These are phyloP conservation scores for Pseudogymnoascus sp. DNA, from an alignment of 2,329 filamentous ascomycete species.

Conservation along the genomic window DNA sequence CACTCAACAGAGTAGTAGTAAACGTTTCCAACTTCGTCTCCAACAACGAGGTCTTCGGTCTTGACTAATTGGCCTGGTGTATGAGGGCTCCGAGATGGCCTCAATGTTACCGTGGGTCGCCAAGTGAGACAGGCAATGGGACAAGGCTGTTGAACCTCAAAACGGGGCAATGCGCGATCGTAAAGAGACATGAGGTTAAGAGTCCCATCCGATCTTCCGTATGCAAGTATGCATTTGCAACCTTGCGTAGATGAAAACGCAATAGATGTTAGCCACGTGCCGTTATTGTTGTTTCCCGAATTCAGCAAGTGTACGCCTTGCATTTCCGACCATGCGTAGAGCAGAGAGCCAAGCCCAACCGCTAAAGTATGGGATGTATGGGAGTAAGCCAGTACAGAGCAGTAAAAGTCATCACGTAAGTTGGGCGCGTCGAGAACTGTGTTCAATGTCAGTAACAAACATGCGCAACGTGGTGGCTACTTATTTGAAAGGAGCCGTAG, in stretches of 20 bases:
- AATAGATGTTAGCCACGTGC: slow-evolving; percentile 68
- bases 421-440: slow-evolving; percentile 81
- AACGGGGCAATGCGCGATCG: slow-evolving; percentile 58
- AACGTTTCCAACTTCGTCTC: slow-evolving; percentile 73
- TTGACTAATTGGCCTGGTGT: slow-evolving; percentile 42
- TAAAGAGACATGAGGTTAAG: slow-evolving; percentile 71
- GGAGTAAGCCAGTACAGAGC: slow-evolving; percentile 82
- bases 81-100: slow-evolving; percentile 43
- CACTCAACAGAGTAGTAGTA: slow-evolving; percentile 91
- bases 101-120: slow-evolving; percentile 53
- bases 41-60: slow-evolving; percentile 78
- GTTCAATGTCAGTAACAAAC: slow-evolving; percentile 26
- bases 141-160: slow-evolving; percentile 63
- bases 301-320: slow-evolving; percentile 54
- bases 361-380: slow-evolving; percentile 65
- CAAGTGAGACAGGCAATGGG: slow-evolving; percentile 76
- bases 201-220: slow-evolving; percentile 69
- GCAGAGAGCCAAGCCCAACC: slow-evolving; percentile 67
- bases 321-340: slow-evolving; percentile 85
- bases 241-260: slow-evolving; percentile 79
- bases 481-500: slow-evolving; percentile 70
- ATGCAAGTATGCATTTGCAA: slow-evolving; percentile 70
- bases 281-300: slow-evolving; percentile 41
- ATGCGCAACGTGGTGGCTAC: slow-evolving; percentile 22
- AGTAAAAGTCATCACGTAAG: slow-evolving; percentile 93